These are phyloP conservation scores for Paramecium primaurelia DNA, from an alignment of 73 alveolate species.

Conservation along the genomic window DNA sequence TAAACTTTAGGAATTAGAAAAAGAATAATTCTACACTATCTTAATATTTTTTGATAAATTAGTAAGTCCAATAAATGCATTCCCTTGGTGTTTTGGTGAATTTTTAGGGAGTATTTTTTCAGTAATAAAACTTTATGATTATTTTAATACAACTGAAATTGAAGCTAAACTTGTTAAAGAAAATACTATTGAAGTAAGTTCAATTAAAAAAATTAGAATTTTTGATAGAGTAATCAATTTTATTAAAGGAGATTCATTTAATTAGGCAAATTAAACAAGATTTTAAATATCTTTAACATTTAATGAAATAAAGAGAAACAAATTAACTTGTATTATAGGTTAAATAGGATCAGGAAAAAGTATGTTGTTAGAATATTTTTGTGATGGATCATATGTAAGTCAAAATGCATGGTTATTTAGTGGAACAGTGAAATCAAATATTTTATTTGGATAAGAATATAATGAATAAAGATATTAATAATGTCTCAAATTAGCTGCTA, in stretches of 20 bases:
- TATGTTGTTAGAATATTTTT: neutral
- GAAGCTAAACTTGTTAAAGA: neutral
- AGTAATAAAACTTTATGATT: neutral
- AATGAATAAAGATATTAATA: neutral
- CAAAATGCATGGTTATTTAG: conserved; percentile 36
- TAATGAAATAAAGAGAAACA: neutral
- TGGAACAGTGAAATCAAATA: conserved; percentile 37
- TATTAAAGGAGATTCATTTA: neutral
- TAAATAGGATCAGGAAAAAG: conserved; percentile 39
- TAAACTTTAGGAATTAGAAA: neutral
- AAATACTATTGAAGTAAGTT: neutral
- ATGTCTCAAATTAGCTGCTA: neutral
- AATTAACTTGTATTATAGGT: conserved; percentile 37
- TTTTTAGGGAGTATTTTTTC: conserved; percentile 45
- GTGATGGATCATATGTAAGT: conserved; percentile 51
- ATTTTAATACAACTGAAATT: neutral
- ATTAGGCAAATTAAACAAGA: neutral
- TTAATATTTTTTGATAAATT: conserved; percentile 18
- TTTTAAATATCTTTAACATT: neutral
- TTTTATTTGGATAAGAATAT: conserved; percentile 19
- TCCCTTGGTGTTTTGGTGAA: conserved; percentile 48
- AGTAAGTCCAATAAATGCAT: neutral
- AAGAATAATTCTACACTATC: neutral
- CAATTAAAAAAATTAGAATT: neutral
- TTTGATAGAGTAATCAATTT: conserved; percentile 20